Percentiles rank a stretch among this genome's conserved stretches.
Conservation (phyloP, 805 yeast genomes). For the Yarrowia deformans region DNA sequence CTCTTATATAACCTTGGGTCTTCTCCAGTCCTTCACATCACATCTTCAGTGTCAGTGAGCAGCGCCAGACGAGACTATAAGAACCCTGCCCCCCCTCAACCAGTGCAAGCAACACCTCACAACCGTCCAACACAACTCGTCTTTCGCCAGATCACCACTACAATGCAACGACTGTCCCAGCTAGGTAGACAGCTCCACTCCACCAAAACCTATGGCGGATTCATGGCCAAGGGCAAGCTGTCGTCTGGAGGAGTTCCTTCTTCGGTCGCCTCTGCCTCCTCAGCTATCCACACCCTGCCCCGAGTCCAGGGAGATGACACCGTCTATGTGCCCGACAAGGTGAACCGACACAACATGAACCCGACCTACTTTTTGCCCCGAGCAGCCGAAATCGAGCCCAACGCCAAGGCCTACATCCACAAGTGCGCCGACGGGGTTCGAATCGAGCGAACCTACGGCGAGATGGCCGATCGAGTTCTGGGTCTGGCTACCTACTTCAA, state of each 20-base stretch:
- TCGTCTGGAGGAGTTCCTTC: conserved; percentile 13
- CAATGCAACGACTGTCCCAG: conserved; percentile 38
- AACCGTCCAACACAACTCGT: not conserved
- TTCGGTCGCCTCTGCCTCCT: not conserved
- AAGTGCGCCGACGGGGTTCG: conserved; percentile 38
- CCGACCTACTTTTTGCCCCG: conserved; percentile 51
- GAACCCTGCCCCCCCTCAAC: too few relatives aligned
- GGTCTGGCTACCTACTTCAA: conserved; percentile 49
- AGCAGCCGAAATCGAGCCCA: conserved; percentile 51
- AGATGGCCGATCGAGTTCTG: conserved; percentile 47
- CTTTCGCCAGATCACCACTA: not conserved
- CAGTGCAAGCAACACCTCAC: not conserved
- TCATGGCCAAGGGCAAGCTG: conserved; percentile 38
- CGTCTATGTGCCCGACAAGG: conserved; percentile 38
- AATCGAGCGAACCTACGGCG: conserved; percentile 45
- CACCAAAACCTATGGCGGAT: conserved; percentile 35
- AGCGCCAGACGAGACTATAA: too few relatives aligned
- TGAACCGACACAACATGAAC: conserved; percentile 48
- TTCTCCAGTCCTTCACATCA: too few relatives aligned
- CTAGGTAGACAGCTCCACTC: conserved; percentile 29
- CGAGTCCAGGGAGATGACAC: conserved; percentile 19
- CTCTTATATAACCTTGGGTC: not conserved
- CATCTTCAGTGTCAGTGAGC: too few relatives aligned
- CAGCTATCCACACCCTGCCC: conserved; percentile 14
- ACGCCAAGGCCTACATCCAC: conserved; percentile 50